Evolutionary conservation across 225 moss, liverwort and hornwort species (phyloP).

Genomic region (Thuidium tamariscinum): DNA sequence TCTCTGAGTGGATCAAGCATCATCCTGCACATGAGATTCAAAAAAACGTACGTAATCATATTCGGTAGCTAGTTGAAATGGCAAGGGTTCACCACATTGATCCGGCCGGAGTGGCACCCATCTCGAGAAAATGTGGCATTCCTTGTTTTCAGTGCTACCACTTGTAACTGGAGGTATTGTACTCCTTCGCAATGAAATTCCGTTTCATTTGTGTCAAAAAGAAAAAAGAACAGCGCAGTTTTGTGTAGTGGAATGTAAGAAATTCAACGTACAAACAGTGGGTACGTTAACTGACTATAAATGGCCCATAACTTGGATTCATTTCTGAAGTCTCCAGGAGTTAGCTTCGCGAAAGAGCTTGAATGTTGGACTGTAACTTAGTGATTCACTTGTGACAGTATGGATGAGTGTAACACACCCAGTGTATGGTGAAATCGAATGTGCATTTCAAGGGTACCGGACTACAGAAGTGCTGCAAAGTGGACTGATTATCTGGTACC

Average conservation of each 20-base stretch:
- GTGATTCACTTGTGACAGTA: background rate
- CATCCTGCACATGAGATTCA: background rate
- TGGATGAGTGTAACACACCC: no score
- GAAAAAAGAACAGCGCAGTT: background rate
- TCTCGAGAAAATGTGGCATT: background rate
- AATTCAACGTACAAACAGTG: fast-evolving
- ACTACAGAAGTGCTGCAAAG: background rate
- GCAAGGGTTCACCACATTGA: background rate
- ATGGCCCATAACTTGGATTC: background rate
- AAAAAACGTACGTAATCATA: background rate
- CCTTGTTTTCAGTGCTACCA: background rate
- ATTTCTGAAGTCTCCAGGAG: background rate
- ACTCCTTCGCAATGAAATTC: no score
- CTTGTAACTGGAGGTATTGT: no score
- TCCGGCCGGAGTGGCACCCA: background rate
- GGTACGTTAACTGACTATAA: no score
- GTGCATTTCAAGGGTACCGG: background rate
- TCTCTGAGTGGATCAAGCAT: background rate
- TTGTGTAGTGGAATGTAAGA: background rate
- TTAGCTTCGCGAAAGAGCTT: background rate
- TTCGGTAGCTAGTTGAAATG: background rate
- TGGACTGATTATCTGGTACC: background rate
- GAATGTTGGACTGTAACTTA: background rate
- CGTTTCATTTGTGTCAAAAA: no score
- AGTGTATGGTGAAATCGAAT: background rate